These are phyloP conservation scores for Metschnikowia vanudenii DNA, from an alignment of 805 yeast species.

Conservation along the genomic window DNA sequence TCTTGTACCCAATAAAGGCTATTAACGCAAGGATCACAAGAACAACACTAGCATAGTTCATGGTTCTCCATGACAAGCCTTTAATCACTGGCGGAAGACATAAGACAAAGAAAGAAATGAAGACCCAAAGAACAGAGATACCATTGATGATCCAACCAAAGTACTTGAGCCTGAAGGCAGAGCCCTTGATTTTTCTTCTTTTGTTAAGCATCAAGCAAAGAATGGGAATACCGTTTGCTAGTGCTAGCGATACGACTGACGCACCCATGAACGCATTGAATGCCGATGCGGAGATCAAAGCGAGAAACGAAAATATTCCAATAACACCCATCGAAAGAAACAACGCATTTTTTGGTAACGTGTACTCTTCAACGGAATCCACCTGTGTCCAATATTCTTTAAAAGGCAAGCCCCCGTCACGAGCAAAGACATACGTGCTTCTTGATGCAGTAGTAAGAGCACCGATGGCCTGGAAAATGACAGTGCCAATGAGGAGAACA, in stretches of 20 bases:
- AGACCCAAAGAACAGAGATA: constrained; percentile 58
- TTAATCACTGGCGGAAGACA: constrained; percentile 67
- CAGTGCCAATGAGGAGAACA: constrained; percentile 64
- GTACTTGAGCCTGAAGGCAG: constrained; percentile 60
- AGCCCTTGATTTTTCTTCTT: constrained; percentile 61
- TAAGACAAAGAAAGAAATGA: constrained; percentile 56
- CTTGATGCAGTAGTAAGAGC: constrained; percentile 79
- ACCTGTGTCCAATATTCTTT: constrained; percentile 65
- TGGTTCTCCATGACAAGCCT: constrained; percentile 35
- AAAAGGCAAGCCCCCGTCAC: constrained; percentile 78
- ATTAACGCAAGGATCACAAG: constrained; percentile 47
- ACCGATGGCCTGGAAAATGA: constrained; percentile 74
- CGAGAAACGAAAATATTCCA: constrained; percentile 57
- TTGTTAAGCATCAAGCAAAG: constrained; percentile 58
- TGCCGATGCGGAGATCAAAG: constrained; percentile 68
- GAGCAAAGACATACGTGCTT: constrained; percentile 76
- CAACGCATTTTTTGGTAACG: constrained; percentile 70
- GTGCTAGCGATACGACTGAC: constrained; percentile 69
- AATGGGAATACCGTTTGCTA: constrained; percentile 78
- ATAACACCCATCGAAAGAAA: constrained; percentile 63
- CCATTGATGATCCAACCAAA: constrained; percentile 65
- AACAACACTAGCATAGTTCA: constrained; percentile 70
- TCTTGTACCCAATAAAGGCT: constrained; percentile 49
- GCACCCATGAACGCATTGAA: constrained; percentile 84
- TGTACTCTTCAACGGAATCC: constrained; percentile 51